Evolutionary conservation across 441 rosid genomes (phyloP), one percentile per base, ranked within the genome.

Genomic region (Erodium chrysanthum): DNA sequence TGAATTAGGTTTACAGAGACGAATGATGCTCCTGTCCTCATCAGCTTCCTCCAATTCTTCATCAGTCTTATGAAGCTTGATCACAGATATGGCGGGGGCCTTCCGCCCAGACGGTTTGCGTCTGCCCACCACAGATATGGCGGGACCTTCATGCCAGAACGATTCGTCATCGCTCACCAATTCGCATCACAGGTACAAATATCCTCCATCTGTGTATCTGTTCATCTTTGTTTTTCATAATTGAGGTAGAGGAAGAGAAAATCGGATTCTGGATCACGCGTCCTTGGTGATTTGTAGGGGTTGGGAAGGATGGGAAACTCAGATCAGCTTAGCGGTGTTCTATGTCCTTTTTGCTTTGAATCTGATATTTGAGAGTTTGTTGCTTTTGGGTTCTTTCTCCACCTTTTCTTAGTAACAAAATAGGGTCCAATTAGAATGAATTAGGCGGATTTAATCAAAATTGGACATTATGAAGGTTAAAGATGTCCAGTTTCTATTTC

Each of bases 141-240:
- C 3, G 14, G 29, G 62, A 56, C 27, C 62, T 56, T 56, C 62
- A 21, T 56, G 62, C 62, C 62, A 10, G 14, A 21, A 10, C 62
- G 29, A 20, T 56, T 18, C 10, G 8, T 56, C 29, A 8, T 56
- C 14, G 27, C n/a, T 56, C 29, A 0, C 62, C 27, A 56, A 20
- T 56, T 56, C 62, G 14, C 62, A 21, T 56, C 12, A 10, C 62
- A 56, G 62, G 62, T 56, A 56, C 62, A 56, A 50, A 15, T 50
- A 18, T 48, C 27, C 29, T 20, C 27, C 14, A 56, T 56, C 25
- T 9, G 11, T 54, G 12, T 20, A 54, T 7, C 14, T 1, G 8
- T 0, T 0, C n/a, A 5, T 7, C 0, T 56, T 21, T 10, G 27
- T 54, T 17, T 7, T 52, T 52, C 59, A 18, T 15, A 52, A 52